Evolutionary conservation across 2,329 filamentous ascomycete genomes (phyloP).

Genomic region (Dothidotthia symphoricarpi): DNA sequence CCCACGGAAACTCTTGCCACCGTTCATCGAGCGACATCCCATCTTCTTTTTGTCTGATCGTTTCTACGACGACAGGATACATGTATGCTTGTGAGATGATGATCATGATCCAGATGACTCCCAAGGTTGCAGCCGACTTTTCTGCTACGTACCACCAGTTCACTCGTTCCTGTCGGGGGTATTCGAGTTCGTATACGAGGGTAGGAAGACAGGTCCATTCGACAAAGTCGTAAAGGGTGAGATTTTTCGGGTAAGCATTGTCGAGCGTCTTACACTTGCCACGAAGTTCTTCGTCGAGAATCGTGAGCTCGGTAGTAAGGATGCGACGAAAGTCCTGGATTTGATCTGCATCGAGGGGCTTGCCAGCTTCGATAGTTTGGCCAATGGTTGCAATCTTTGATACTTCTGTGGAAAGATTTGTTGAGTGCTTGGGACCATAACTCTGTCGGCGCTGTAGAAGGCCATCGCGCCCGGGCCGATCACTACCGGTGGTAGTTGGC

Average conservation of each 20-base stretch:
- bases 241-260: conserved; percentile 66
- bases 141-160: conserved; percentile 75
- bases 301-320: conserved; percentile 65
- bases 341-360: conserved; percentile 62
- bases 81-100: conserved; percentile 74
- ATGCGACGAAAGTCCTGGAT: conserved; percentile 63
- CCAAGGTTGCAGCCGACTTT: conserved; percentile 68
- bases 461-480: conserved; percentile 5
- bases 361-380: conserved; percentile 59
- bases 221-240: conserved; percentile 63
- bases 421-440: conserved; percentile 42
- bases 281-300: conserved; percentile 62
- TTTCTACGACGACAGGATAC: conserved; percentile 70
- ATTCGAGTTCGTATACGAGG: conserved; percentile 75
- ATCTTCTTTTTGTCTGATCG: conserved; percentile 65
- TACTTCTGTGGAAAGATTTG: conserved; percentile 48
- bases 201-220: conserved; percentile 75
- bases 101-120: conserved; percentile 75
- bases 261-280: conserved; percentile 56
- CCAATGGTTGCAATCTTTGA: conserved; percentile 62
- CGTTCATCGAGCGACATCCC: conserved; percentile 61
- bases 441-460: conserved; percentile 29
- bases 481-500: conserved; percentile 16
- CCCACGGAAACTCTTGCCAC: conserved; percentile 68
- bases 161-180: conserved; percentile 67